A percentile compares a stretch with the other conserved stretches of the same genome.
Evolutionary conservation across 495 filamentous ascomycete genomes (phyloP).

Genomic region (Neurospora intermedia): DNA sequence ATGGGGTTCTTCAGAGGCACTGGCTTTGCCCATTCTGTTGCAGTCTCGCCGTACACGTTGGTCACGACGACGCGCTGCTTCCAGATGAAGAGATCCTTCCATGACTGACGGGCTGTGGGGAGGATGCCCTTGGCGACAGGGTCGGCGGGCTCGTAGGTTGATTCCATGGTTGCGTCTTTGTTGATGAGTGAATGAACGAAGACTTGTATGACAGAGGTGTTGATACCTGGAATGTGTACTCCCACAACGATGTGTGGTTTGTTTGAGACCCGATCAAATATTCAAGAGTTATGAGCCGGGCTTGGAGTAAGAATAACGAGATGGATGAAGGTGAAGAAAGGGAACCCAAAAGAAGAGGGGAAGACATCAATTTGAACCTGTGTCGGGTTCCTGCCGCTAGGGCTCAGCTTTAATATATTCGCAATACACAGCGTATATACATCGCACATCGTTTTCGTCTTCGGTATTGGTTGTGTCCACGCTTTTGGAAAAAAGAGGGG

Average conservation of each 20-base stretch:
- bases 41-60: constrained; percentile 44
- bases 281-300: not conserved
- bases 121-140: constrained; percentile 48
- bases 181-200: not conserved
- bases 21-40: constrained; percentile 50
- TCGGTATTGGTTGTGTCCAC: not conserved
- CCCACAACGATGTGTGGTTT: not conserved
- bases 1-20: constrained; percentile 51
- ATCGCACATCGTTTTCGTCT: not conserved
- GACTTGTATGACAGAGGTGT: not conserved
- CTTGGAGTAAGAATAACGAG: not conserved
- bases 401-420: not conserved
- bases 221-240: not conserved
- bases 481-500: not conserved
- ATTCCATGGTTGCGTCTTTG: constrained; percentile 8
- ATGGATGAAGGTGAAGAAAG: not conserved
- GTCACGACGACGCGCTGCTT: constrained; percentile 54
- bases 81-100: constrained; percentile 54
- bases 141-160: constrained; percentile 40
- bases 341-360: not conserved
- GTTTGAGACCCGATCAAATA: not conserved
- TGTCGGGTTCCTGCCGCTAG: not conserved
- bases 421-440: not conserved
- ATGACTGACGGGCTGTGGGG: constrained; percentile 48
- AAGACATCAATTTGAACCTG: not conserved